phyloP scores from a whole-genome alignment of 2,329 filamentous ascomycete genomes.

The Fusarium nanum region DNA sequence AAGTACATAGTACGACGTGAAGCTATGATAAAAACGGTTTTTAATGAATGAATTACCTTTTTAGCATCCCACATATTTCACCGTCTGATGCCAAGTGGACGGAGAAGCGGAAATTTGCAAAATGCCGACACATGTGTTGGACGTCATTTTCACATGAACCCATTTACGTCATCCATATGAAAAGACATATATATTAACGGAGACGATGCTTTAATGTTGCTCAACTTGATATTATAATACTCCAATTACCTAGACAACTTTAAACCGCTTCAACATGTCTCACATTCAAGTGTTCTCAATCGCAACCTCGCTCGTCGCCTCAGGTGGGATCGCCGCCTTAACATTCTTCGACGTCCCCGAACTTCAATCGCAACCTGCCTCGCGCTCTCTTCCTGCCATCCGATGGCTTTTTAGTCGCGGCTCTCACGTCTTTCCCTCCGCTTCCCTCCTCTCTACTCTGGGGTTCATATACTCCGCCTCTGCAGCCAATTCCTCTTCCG shows the following conservation, averaged over 20 bases:
- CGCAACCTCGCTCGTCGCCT: conserved; percentile 6
- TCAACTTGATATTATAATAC: too few relatives aligned
- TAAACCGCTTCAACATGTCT: neutral
- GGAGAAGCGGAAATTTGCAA: neutral
- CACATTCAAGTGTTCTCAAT: neutral
- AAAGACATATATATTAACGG: neutral
- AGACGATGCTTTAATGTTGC: too few relatives aligned
- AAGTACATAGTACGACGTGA: too few relatives aligned
- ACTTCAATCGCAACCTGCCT: conserved; percentile 15
- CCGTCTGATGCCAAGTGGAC: neutral
- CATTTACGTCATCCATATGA: conserved; percentile 3
- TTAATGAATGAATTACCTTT: too few relatives aligned
- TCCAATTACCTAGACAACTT: too few relatives aligned
- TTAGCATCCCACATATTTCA: neutral
- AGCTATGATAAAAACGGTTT: too few relatives aligned
- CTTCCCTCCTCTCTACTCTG: neutral
- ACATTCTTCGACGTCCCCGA: conserved; percentile 20
- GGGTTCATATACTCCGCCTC: conserved; percentile 8
- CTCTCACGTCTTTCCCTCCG: neutral
- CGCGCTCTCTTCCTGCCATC: neutral
- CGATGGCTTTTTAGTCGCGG: conserved; percentile 8
- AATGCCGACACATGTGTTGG: neutral
- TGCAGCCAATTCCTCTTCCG: too few relatives aligned
- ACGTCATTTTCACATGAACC: neutral
- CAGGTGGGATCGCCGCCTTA: conserved; percentile 1